A percentile compares a stretch with the other conserved stretches of the same genome.
phyloP scores from a whole-genome alignment of 1,139 yeast genomes.

The Yamadazyma diospyri region DNA sequence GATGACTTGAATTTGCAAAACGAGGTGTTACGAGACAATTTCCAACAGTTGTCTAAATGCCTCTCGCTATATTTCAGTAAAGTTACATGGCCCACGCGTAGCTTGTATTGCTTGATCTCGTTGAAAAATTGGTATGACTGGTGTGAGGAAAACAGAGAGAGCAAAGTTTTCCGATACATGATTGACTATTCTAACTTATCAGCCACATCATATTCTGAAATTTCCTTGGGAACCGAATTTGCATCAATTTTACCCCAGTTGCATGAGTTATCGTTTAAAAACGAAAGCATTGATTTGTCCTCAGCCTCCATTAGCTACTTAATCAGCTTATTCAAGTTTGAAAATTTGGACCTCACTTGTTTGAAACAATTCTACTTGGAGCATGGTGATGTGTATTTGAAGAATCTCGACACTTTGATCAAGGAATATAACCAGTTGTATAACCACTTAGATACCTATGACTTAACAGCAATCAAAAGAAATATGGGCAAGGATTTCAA shows the following conservation, averaged over 20 bases:
- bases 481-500: slow-evolving; percentile 11
- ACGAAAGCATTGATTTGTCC: slow-evolving; percentile 11
- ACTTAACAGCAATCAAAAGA: slow-evolving; percentile 9
- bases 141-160: slow-evolving; percentile 13
- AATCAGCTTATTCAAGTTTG: slow-evolving; percentile 9
- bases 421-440: slow-evolving; percentile 11
- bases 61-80: slow-evolving; percentile 9
- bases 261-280: slow-evolving; percentile 9
- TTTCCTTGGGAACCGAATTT: slow-evolving; percentile 12
- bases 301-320: slow-evolving; percentile 11
- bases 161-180: slow-evolving; percentile 9
- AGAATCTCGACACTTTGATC: slow-evolving; percentile 11
- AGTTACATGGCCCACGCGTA: slow-evolving; percentile 11
- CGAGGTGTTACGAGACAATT: slow-evolving; percentile 6
- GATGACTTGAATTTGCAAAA: slow-evolving; percentile 9
- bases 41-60: slow-evolving; percentile 4
- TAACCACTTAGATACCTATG: slow-evolving; percentile 8
- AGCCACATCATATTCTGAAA: slow-evolving; percentile 10
- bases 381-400: slow-evolving; percentile 12
- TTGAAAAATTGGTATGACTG: slow-evolving; percentile 16
- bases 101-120: slow-evolving; percentile 11
- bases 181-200: slow-evolving; percentile 16
- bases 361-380: slow-evolving; percentile 11
- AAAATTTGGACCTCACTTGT: slow-evolving; percentile 3
- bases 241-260: slow-evolving; percentile 3